Percentiles rank a stretch among this genome's conserved stretches.
Conservation (phyloP, 768 basidiomycete species). For the Tylopilus sp. region DNA sequence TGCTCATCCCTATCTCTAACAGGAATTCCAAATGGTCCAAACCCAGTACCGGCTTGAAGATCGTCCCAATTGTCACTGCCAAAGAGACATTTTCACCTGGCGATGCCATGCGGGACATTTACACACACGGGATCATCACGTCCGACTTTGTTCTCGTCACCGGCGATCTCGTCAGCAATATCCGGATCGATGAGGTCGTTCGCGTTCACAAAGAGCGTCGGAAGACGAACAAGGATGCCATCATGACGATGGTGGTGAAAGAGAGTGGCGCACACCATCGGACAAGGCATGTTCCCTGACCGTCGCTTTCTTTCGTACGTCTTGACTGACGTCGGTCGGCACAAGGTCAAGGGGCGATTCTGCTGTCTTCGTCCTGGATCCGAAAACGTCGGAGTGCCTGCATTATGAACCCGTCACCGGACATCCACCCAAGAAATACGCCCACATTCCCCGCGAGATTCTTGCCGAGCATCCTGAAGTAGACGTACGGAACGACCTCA, state of each 20-base stretch:
- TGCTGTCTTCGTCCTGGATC: constrained; percentile 74
- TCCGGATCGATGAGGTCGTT: constrained; percentile 87
- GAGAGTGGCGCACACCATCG: constrained; percentile 69
- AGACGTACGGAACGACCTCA: constrained; percentile 83
- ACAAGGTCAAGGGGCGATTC: constrained; percentile 70
- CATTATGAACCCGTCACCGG: constrained; percentile 79
- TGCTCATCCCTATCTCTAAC: constrained; percentile 3
- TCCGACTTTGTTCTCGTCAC: constrained; percentile 89
- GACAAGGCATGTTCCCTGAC: constrained; percentile 54
- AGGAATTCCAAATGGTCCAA: constrained; percentile 87
- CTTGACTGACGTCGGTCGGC: constrained; percentile 1
- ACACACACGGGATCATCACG: constrained; percentile 86
- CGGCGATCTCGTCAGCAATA: constrained; percentile 91
- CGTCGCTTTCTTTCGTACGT: background rate
- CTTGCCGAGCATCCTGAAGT: constrained; percentile 71
- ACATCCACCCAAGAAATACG: constrained; percentile 59
- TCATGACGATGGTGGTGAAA: constrained; percentile 95
- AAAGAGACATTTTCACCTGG: constrained; percentile 87
- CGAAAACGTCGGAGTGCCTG: constrained; percentile 73
- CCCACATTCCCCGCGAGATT: constrained; percentile 75
- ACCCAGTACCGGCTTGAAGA: constrained; percentile 73
- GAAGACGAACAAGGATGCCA: constrained; percentile 85
- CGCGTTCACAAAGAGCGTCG: constrained; percentile 84
- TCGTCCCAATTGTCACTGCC: constrained; percentile 80
- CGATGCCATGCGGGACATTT: constrained; percentile 91